Conservation (phyloP, 164 flowering plant species). For the Liriodendron chinense region DNA sequence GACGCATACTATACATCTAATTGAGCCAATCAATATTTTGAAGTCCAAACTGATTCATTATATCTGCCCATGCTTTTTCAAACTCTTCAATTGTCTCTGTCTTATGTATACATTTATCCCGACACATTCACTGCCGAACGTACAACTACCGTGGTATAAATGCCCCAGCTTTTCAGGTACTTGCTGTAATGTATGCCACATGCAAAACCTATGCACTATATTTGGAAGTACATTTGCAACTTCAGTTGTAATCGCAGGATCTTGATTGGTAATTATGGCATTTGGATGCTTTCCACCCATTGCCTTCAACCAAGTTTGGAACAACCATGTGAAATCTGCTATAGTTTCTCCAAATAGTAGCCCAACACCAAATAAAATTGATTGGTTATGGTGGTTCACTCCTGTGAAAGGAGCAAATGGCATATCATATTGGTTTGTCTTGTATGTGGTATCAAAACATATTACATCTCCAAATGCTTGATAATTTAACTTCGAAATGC, state of each 20-base stretch:
- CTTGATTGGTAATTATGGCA: conserved; percentile 15
- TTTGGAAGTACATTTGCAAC: conserved; percentile 14
- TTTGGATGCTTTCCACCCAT: conserved; percentile 15
- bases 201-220: no score
- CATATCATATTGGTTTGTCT: conserved; percentile 73
- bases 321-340: conserved; percentile 13
- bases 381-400: conserved; percentile 79
- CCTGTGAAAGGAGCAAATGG: conserved; percentile 84
- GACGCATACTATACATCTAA: background rate
- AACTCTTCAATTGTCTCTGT: no score
- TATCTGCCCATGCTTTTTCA: no score
- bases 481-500: conserved; percentile 21
- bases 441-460: conserved; percentile 74
- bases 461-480: conserved; percentile 57
- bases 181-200: background rate
- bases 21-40: no score
- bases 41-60: no score
- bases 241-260: conserved; percentile 2
- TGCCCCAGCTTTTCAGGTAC: no score
- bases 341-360: background rate
- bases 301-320: conserved; percentile 12
- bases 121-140: no score
- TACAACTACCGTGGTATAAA: no score
- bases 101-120: no score
- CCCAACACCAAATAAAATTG: conserved; percentile 30